Percentiles rank a stretch among this genome's conserved stretches.
Evolutionary conservation across 352 stramenopile species (phyloP).

Genomic region (Globisporangium heterothallicum): DNA sequence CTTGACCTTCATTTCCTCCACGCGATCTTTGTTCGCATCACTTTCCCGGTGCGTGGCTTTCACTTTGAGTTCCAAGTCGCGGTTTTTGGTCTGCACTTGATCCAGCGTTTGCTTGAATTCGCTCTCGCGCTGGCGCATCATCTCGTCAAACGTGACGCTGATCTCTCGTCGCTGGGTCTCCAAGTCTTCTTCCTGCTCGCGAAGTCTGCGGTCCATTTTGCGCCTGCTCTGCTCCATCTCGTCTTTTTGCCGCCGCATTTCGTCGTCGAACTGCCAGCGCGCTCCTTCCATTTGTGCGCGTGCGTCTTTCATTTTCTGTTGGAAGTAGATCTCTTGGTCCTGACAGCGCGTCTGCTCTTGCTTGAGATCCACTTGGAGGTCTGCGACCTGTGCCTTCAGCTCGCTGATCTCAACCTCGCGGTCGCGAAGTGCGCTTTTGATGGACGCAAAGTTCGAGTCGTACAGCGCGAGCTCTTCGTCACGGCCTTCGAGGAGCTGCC

Average conservation of each 20-base stretch:
- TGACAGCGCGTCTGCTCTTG: conserved; percentile 27
- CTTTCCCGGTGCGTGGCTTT: conserved; percentile 39
- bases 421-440: conserved; percentile 76
- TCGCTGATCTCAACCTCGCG: conserved; percentile 68
- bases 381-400: conserved; percentile 43
- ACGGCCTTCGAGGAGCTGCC: conserved; percentile 74
- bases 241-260: conserved; percentile 54
- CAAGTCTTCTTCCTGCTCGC: conserved; percentile 77
- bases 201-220: conserved; percentile 43
- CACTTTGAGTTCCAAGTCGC: conserved; percentile 60
- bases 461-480: conserved; percentile 88
- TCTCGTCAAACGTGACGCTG: conserved; percentile 72
- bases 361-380: conserved; percentile 51
- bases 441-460: conserved; percentile 74
- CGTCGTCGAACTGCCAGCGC: conserved; percentile 75
- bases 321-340: conserved; percentile 47
- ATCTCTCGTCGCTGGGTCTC: conserved; percentile 69
- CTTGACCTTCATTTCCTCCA: conserved; percentile 56
- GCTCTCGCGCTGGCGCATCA: conserved; percentile 54
- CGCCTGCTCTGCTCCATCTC: conserved; percentile 49
- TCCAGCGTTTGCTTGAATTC: conserved; percentile 52
- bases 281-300: conserved; percentile 62
- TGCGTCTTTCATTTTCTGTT: conserved; percentile 77
- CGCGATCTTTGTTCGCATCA: conserved; percentile 33
- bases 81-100: conserved; percentile 30